Evolutionary conservation across 257 asterid genomes (phyloP).

Genomic region (Salvia rosmarinus): DNA sequence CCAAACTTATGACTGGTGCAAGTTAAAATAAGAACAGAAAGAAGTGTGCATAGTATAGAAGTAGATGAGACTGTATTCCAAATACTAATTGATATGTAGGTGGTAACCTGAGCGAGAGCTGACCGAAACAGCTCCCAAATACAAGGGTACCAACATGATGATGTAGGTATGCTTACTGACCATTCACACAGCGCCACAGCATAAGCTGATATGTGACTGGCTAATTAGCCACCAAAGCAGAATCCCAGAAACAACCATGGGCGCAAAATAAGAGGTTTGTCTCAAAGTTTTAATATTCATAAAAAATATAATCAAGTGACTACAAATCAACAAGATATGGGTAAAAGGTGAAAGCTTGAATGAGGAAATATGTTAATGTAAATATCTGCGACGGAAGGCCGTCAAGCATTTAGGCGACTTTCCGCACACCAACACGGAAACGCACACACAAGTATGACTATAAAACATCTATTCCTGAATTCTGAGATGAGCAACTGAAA

Average conservation of each 20-base stretch:
- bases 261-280: too few species aligned
- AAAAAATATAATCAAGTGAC: neutral
- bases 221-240: conserved; percentile 51
- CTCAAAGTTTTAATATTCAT: neutral
- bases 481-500: neutral
- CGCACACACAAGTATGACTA: too few species aligned
- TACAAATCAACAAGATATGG: too few species aligned
- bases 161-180: conserved; percentile 52
- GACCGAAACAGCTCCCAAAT: conserved; percentile 6
- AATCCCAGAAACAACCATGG: neutral
- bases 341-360: too few species aligned
- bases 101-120: conserved; percentile 32
- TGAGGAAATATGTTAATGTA: too few species aligned
- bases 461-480: too few species aligned
- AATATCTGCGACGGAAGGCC: too few species aligned
- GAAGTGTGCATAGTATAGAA: too few species aligned
- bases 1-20: neutral
- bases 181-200: conserved; percentile 47
- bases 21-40: neutral
- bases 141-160: conserved; percentile 24
- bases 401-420: too few species aligned
- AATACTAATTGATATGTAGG: conserved; percentile 30
- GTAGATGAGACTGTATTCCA: neutral
- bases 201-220: conserved; percentile 50
- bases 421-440: too few species aligned